Evolutionary conservation across 129 eudicot species (phyloP).

Genomic region (Helianthus tuberosus): DNA sequence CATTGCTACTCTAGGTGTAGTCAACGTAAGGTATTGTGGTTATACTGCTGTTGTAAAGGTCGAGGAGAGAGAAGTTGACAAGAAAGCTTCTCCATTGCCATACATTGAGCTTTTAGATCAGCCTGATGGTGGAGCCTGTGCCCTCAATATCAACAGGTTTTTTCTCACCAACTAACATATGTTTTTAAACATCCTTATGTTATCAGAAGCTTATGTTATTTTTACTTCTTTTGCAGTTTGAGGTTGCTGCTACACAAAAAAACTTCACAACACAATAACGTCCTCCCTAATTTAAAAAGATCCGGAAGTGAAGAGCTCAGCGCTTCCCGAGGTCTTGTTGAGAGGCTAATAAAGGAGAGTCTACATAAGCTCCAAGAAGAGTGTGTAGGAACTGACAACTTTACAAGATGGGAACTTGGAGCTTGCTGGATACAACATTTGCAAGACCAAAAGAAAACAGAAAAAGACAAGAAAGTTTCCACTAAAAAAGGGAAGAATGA

Average conservation of each 20-base stretch:
- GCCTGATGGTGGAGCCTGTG: constrained; percentile 97
- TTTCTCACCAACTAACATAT: constrained; percentile 10
- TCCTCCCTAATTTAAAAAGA: constrained; percentile 33
- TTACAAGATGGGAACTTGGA: constrained; percentile 99
- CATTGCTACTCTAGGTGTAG: constrained; percentile 88
- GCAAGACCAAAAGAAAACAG: constrained; percentile 94
- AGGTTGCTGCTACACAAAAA: constrained; percentile 83
- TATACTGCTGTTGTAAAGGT: constrained; percentile 89
- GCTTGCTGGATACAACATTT: constrained; percentile 99
- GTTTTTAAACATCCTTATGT: not conserved
- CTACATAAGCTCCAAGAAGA: constrained; percentile 77
- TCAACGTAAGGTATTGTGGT: constrained; percentile 85
- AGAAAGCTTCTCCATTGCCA: constrained; percentile 46
- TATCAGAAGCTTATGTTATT: not conserved
- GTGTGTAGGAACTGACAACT: constrained; percentile 51
- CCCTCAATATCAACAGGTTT: constrained; percentile 97
- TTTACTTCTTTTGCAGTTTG: constrained; percentile 61
- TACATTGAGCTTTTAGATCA: constrained; percentile 77
- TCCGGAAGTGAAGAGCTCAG: constrained; percentile 53
- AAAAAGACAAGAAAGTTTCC: constrained; percentile 85
- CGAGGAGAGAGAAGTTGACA: constrained; percentile 53
- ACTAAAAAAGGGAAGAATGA: constrained; percentile 76
- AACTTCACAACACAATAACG: constrained; percentile 51
- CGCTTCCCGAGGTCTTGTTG: constrained; percentile 57
- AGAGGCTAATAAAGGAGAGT: constrained; percentile 68